Percentiles rank a stretch among this genome's conserved stretches.
Conservation (phyloP, 2,329 filamentous ascomycete species). For the Diaporthe ilicicola region DNA sequence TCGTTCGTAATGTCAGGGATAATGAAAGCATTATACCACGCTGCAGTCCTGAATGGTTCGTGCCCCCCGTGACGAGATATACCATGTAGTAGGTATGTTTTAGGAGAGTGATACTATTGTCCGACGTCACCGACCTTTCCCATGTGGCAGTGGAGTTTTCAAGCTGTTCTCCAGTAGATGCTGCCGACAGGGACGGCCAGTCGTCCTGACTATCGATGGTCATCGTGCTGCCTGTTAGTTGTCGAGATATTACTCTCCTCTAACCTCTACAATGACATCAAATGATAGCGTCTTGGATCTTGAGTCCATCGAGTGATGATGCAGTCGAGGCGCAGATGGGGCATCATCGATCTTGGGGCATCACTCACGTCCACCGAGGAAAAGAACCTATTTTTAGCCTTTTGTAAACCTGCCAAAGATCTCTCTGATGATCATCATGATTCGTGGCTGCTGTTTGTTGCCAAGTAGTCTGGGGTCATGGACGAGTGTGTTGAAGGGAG, state of each 20-base stretch:
- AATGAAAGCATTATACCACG: constrained; percentile 9
- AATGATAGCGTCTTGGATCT: neutral
- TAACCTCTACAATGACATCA: neutral
- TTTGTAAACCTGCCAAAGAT: neutral
- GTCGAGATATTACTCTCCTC: neutral
- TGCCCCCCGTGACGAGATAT: neutral
- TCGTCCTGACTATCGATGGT: neutral
- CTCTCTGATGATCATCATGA: neutral
- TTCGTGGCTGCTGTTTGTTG: neutral
- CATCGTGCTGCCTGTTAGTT: neutral
- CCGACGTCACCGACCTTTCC: neutral
- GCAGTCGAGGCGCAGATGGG: neutral
- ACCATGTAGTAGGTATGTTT: neutral
- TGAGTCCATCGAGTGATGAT: neutral
- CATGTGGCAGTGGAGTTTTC: neutral
- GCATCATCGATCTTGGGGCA: neutral
- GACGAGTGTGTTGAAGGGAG: neutral
- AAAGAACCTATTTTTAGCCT: neutral
- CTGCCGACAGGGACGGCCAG: neutral
- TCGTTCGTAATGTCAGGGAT: neutral
- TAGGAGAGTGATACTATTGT: neutral
- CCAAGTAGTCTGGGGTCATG: neutral
- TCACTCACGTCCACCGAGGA: neutral
- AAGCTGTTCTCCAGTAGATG: neutral
- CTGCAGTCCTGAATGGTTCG: neutral